A percentile compares a stretch with the other conserved stretches of the same genome.
phyloP scores from a whole-genome alignment of 495 filamentous ascomycete genomes.

The Talaromyces thailandensis region DNA sequence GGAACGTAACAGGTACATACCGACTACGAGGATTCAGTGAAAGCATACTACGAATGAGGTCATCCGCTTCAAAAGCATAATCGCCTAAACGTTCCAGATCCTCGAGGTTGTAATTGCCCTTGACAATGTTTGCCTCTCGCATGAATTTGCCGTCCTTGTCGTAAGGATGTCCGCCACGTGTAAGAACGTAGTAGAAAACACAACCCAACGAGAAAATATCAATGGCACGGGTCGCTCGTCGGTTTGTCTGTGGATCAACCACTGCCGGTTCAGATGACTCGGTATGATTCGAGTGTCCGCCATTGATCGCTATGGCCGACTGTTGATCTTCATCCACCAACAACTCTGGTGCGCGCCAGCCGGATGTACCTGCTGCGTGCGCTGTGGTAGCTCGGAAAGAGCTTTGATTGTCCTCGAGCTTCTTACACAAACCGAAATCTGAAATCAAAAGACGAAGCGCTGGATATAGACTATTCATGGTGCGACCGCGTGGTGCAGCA shows the following conservation, averaged over 20 bases:
- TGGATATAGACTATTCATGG: conserved; percentile 11
- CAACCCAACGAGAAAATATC: conserved; percentile 95
- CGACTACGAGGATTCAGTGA: conserved; percentile 58
- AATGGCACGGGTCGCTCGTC: conserved; percentile 86
- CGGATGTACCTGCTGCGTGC: conserved; percentile 85
- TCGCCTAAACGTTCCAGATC: conserved; percentile 65
- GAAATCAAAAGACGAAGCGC: conserved; percentile 76
- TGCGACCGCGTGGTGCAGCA: conserved; percentile 39
- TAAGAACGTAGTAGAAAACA: conserved; percentile 93
- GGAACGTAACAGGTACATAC: conserved; percentile 19
- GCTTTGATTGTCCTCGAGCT: conserved; percentile 89
- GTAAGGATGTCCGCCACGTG: conserved; percentile 85
- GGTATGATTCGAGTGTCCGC: conserved; percentile 33
- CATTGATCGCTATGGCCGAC: conserved; percentile 14
- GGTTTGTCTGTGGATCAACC: conserved; percentile 54
- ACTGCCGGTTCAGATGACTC: conserved; percentile 49
- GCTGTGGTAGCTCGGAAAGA: conserved; percentile 92
- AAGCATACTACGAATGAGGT: conserved; percentile 81
- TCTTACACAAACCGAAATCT: conserved; percentile 97
- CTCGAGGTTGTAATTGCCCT: conserved; percentile 66
- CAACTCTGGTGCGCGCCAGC: conserved; percentile 93
- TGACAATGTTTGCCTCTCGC: conserved; percentile 93
- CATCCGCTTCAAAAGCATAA: conserved; percentile 75
- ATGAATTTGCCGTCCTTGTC: conserved; percentile 89
- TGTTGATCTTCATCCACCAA: conserved; percentile 65